Evolutionary conservation across 2,329 filamentous ascomycete genomes (phyloP).

Genomic region (Penicillium sp.): DNA sequence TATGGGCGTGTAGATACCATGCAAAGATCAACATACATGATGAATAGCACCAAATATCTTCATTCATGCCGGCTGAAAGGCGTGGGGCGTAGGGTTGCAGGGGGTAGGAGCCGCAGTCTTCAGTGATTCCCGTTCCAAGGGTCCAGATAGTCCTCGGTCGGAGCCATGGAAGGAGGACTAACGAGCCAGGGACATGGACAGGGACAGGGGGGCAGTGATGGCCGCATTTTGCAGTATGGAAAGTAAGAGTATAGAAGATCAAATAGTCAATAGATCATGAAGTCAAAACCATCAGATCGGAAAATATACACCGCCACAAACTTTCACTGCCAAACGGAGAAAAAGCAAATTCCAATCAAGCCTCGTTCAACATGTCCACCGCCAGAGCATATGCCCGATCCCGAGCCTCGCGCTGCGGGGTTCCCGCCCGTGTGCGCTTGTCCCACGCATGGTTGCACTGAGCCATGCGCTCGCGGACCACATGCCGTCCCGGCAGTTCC

Average conservation of each 20-base stretch:
- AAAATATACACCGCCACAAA: background rate
- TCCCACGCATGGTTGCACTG: slow-evolving; percentile 45
- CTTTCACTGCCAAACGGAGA: background rate
- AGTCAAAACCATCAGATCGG: background rate
- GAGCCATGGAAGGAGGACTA: slow-evolving; percentile 12
- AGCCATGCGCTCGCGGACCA: slow-evolving; percentile 37
- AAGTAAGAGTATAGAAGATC: background rate
- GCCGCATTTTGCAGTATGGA: background rate
- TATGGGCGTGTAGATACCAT: no score
- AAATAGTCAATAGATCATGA: background rate
- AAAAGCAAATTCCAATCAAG: background rate
- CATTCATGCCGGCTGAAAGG: background rate
- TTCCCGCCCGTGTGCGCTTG: slow-evolving; percentile 33
- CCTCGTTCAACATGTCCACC: slow-evolving; percentile 32
- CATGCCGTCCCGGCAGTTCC: slow-evolving; percentile 23
- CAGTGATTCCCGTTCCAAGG: slow-evolving; percentile 7
- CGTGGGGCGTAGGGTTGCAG: slow-evolving; percentile 32
- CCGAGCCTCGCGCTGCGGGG: slow-evolving; percentile 31
- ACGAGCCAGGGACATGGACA: slow-evolving; percentile 21
- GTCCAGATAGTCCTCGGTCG: background rate
- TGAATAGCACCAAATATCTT: background rate
- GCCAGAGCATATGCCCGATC: slow-evolving; percentile 40
- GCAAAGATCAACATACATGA: background rate
- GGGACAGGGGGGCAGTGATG: background rate
- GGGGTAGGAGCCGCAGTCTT: background rate